Evolutionary conservation across 495 filamentous ascomycete genomes (phyloP).

Genomic region (Neurospora sp.): DNA sequence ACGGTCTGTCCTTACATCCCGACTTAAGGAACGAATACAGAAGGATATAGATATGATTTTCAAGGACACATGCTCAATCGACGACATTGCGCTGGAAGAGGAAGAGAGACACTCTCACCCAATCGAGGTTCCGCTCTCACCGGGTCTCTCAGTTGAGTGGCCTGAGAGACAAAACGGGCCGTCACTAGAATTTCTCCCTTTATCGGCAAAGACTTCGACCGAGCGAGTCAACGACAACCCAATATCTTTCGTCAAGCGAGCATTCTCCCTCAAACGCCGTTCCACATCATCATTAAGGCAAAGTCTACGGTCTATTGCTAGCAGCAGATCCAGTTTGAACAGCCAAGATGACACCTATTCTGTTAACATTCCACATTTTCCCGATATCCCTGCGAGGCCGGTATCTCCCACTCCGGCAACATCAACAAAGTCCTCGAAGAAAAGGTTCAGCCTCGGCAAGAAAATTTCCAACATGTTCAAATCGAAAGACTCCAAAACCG

Average conservation of each 20-base stretch:
- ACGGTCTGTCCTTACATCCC: conserved; percentile 14
- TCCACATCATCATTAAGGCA: conserved; percentile 8
- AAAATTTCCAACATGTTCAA: not conserved
- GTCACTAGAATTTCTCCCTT: not conserved
- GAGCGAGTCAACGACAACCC: conserved; percentile 2
- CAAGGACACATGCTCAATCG: conserved; percentile 33
- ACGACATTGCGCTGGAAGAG: conserved; percentile 25
- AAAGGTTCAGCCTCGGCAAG: not conserved
- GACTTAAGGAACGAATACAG: conserved; percentile 28
- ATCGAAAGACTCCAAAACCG: not conserved
- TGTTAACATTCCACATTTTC: conserved; percentile 8
- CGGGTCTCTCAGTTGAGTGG: not conserved
- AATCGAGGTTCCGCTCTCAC: not conserved
- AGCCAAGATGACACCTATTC: not conserved
- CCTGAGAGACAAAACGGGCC: conserved; percentile 7
- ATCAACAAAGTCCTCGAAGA: not conserved
- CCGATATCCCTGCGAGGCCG: conserved; percentile 6
- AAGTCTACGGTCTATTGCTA: not conserved
- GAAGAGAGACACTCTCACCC: conserved; percentile 6
- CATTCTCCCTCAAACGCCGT: conserved; percentile 12
- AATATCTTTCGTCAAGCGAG: conserved; percentile 4
- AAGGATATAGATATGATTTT: conserved; percentile 34
- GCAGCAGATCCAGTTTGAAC: not conserved
- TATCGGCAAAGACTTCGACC: not conserved
- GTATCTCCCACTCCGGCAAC: not conserved